phyloP scores from a whole-genome alignment of 2,329 filamentous ascomycete species.

The Hypocreales sp. region DNA sequence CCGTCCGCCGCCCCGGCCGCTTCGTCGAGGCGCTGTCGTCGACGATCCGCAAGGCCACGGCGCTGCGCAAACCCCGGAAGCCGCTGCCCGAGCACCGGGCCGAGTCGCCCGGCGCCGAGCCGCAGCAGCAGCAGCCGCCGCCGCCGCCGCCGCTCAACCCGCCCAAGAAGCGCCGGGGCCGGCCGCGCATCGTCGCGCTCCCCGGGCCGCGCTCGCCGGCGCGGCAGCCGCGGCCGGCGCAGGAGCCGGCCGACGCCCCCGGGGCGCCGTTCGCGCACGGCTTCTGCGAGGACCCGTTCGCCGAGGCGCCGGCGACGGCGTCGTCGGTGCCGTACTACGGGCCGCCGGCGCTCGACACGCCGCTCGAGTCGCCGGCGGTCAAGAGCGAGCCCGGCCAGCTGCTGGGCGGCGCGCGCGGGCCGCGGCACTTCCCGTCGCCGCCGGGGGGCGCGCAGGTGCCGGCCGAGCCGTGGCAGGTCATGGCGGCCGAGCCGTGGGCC shows the following conservation, averaged over 20 bases:
- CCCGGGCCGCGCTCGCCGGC: conserved; percentile 8
- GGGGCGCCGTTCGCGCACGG: conserved; percentile 17
- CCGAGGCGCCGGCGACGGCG: conserved; percentile 10
- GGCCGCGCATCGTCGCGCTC: conserved; percentile 7
- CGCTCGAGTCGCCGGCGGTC: conserved; percentile 22
- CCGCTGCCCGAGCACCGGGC: conserved; percentile 7
- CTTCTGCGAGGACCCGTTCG: conserved; percentile 22
- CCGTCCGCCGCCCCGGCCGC: conserved; percentile 18
- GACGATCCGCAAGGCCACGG: conserved; percentile 23
- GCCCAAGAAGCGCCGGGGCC: conserved; percentile 15
- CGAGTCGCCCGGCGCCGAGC: conserved; percentile 15
- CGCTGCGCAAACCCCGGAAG: conserved; percentile 16
- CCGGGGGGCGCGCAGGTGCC: conserved; percentile 5
- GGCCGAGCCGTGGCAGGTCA: conserved; percentile 8
- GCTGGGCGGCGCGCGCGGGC: too few species aligned
- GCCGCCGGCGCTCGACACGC: conserved; percentile 17
- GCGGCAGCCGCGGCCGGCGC: conserved; percentile 6
- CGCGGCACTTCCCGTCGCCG: too few species aligned
- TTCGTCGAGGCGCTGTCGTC: conserved; percentile 25
- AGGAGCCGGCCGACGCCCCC: conserved; percentile 9
- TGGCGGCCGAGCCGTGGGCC: conserved; percentile 8
- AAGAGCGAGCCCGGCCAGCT: conserved; percentile 15
- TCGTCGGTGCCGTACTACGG: conserved; percentile 15
- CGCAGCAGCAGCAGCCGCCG: conserved; percentile 8
- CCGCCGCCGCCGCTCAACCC: conserved; percentile 17